These are phyloP conservation scores for Elongisporangium anandrum DNA, from an alignment of 352 stramenopile species.

Conservation along the genomic window DNA sequence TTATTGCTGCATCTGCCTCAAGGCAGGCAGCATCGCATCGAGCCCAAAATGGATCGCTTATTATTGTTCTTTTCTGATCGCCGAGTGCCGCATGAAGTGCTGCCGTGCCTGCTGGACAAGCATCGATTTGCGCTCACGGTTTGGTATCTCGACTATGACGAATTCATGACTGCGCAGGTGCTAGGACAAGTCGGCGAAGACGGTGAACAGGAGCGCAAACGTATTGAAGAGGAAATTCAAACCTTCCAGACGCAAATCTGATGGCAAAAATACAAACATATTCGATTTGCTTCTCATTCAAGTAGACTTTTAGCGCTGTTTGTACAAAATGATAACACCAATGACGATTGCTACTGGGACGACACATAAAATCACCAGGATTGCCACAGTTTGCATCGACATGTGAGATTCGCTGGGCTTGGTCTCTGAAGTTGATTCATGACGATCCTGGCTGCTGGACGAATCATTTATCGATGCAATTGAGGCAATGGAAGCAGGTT, in stretches of 20 bases:
- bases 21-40: neutral
- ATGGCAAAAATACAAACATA: neutral
- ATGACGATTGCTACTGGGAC: neutral
- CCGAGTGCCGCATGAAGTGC: conserved; percentile 43
- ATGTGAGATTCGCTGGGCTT: neutral
- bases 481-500: neutral
- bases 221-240: conserved; percentile 24
- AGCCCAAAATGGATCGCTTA: conserved; percentile 6
- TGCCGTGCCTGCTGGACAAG: conserved; percentile 5
- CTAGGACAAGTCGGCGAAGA: conserved; percentile 14
- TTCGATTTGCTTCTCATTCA: neutral
- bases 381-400: neutral
- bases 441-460: neutral
- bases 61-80: conserved; percentile 47
- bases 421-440: neutral
- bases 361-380: neutral
- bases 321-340: neutral
- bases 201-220: conserved; percentile 5
- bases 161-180: conserved; percentile 40
- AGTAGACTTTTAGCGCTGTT: neutral
- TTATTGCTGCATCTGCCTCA: conserved; percentile 19
- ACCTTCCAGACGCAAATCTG: neutral
- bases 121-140: conserved; percentile 48
- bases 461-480: neutral
- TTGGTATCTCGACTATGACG: conserved; percentile 61